Evolutionary conservation across 148 eudicot genomes (phyloP).

Genomic region (Rhododendron henanense): DNA sequence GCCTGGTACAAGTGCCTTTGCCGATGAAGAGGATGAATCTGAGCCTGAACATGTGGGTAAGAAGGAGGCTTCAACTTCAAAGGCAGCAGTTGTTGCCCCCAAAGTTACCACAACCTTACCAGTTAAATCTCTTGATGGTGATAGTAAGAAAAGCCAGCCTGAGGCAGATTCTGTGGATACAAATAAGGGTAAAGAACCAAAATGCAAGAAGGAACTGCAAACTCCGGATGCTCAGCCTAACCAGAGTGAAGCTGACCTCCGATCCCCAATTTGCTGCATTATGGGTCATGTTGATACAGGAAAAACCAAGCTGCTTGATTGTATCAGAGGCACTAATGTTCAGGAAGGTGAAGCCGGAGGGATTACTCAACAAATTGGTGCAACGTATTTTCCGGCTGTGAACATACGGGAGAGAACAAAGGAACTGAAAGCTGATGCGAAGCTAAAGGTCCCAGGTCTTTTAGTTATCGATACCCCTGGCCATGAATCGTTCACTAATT

Average conservation of each 20-base stretch:
- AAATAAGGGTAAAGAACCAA: constrained; percentile 27
- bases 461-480: constrained; percentile 96
- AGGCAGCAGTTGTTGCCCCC: constrained; percentile 22
- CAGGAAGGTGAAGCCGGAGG: constrained; percentile 99
- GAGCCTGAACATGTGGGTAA: constrained; percentile 39
- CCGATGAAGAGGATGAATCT: constrained; percentile 80
- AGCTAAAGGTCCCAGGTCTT: constrained; percentile 83
- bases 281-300: constrained; percentile 98
- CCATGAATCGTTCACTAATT: constrained; percentile 81
- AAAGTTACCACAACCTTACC: constrained; percentile 23
- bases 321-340: constrained; percentile 86
- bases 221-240: constrained; percentile 26
- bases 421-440: constrained; percentile 93
- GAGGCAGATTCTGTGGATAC: constrained; percentile 29
- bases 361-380: constrained; percentile 94
- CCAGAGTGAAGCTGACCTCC: constrained; percentile 41
- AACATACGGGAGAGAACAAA: constrained; percentile 83
- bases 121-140: constrained; percentile 25
- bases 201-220: constrained; percentile 26
- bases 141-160: constrained; percentile 24
- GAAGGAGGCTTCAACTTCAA: constrained; percentile 34
- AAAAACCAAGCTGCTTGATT: constrained; percentile 87
- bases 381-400: constrained; percentile 86
- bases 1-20: constrained; percentile 65
- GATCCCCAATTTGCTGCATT: constrained; percentile 94